phyloP scores from a whole-genome alignment of 2,329 filamentous ascomycete species.

The Trichoderma simmonsii region DNA sequence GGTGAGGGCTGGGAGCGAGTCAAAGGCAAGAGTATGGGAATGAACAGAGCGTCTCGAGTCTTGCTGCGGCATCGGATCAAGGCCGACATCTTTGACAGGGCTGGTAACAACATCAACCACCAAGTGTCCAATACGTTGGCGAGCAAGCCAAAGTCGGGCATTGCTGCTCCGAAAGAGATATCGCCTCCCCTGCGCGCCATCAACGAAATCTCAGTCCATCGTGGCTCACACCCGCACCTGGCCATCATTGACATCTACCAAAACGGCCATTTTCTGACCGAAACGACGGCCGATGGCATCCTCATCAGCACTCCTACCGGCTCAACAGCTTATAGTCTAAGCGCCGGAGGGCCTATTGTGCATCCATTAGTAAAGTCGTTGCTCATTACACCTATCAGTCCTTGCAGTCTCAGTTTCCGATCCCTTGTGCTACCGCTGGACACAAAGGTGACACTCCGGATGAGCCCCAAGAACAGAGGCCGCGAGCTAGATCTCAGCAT shows the following conservation, averaged over 20 bases:
- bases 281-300: constrained; percentile 92
- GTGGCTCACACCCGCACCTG: constrained; percentile 84
- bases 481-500: constrained; percentile 76
- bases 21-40: constrained; percentile 78
- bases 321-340: constrained; percentile 93
- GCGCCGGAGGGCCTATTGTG: constrained; percentile 86
- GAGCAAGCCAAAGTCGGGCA: constrained; percentile 42
- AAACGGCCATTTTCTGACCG: constrained; percentile 83
- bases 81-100: constrained; percentile 75
- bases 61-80: constrained; percentile 83
- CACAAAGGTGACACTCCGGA: constrained; percentile 74
- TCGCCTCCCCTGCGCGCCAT: constrained; percentile 64
- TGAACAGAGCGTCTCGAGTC: constrained; percentile 70
- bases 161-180: constrained; percentile 35
- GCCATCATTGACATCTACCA: constrained; percentile 90
- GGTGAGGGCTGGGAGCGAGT: constrained; percentile 64
- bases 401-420: constrained; percentile 85
- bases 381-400: constrained; percentile 90
- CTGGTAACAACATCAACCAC: constrained; percentile 59
- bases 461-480: constrained; percentile 77
- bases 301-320: constrained; percentile 92
- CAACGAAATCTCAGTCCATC: constrained; percentile 93
- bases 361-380: constrained; percentile 88
- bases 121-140: constrained; percentile 46
- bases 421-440: constrained; percentile 86